phyloP scores from a whole-genome alignment of 2,329 filamentous ascomycete genomes.

The Niveomyces coronatus region DNA sequence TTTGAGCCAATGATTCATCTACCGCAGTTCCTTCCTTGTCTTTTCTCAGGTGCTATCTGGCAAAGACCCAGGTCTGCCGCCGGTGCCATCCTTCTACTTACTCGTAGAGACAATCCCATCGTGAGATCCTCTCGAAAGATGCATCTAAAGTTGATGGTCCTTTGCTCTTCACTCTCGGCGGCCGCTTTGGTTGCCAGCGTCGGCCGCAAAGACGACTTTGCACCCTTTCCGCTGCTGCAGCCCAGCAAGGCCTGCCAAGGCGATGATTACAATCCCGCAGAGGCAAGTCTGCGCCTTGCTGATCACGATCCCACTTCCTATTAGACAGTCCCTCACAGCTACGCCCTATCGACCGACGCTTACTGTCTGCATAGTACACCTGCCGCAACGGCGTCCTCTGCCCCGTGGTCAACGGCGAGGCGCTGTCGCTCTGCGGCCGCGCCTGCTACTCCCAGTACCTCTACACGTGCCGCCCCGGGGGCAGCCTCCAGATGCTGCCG shows the following conservation, averaged over 20 bases:
- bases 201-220: neutral
- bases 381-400: slow-evolving; percentile 23
- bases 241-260: neutral
- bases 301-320: too few relatives aligned
- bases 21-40: too few relatives aligned
- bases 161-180: too few relatives aligned
- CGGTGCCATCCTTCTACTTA: too few relatives aligned
- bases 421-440: slow-evolving; percentile 22
- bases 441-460: slow-evolving; percentile 26
- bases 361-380: slow-evolving; percentile 18
- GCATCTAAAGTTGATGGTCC: too few relatives aligned
- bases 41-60: too few relatives aligned
- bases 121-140: too few relatives aligned
- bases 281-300: neutral
- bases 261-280: neutral
- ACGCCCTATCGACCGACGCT: neutral
- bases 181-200: too few relatives aligned
- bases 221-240: neutral
- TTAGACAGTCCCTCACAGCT: too few relatives aligned
- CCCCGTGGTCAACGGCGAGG: slow-evolving; percentile 23
- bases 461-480: slow-evolving; percentile 9
- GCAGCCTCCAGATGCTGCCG: slow-evolving; percentile 2
- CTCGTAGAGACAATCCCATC: too few relatives aligned
- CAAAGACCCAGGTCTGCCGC: too few relatives aligned
- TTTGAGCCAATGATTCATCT: too few relatives aligned